A percentile compares a stretch with the other conserved stretches of the same genome.
Conservation (phyloP, 192 early-diverging fungal species). For the Coemansia sp. region DNA sequence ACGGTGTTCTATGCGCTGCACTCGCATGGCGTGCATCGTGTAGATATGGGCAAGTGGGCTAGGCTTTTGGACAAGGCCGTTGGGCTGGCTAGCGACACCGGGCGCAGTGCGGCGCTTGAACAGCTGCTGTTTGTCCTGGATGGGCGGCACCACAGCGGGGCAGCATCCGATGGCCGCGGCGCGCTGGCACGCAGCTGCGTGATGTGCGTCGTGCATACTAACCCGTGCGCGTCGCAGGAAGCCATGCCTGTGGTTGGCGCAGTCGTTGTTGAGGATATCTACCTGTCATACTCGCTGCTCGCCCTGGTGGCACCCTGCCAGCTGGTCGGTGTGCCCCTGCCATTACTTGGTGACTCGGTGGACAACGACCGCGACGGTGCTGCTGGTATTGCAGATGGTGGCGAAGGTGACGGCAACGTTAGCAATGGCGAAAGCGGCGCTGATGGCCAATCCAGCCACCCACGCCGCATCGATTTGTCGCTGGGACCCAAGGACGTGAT, state of each 20-base stretch:
- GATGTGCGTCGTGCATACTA: constrained; percentile 43
- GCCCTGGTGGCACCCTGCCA: constrained; percentile 56
- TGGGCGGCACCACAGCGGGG: constrained; percentile 6
- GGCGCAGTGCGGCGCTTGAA: constrained; percentile 22
- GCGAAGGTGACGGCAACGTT: background rate
- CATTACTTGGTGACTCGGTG: constrained; percentile 12
- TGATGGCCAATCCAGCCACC: background rate
- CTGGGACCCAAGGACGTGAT: constrained; percentile 30
- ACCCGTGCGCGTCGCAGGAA: constrained; percentile 17
- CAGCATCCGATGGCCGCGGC: background rate
- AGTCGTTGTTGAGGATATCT: constrained; percentile 59
- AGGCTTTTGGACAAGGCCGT: constrained; percentile 30
- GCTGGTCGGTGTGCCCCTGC: constrained; percentile 56
- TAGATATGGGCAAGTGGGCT: constrained; percentile 60
- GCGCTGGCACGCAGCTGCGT: constrained; percentile 27
- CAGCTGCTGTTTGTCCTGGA: constrained; percentile 21
- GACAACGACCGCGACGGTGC: background rate
- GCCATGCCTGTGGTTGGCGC: constrained; percentile 57
- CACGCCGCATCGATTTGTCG: constrained; percentile 28
- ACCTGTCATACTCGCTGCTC: constrained; percentile 69
- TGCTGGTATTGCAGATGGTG: background rate
- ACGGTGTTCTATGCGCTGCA: constrained; percentile 70
- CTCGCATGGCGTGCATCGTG: constrained; percentile 63
- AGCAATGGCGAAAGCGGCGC: background rate
- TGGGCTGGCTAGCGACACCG: constrained; percentile 19